Evolutionary conservation across 352 stramenopile species (phyloP).

Genomic region (Pythium periplocum): DNA sequence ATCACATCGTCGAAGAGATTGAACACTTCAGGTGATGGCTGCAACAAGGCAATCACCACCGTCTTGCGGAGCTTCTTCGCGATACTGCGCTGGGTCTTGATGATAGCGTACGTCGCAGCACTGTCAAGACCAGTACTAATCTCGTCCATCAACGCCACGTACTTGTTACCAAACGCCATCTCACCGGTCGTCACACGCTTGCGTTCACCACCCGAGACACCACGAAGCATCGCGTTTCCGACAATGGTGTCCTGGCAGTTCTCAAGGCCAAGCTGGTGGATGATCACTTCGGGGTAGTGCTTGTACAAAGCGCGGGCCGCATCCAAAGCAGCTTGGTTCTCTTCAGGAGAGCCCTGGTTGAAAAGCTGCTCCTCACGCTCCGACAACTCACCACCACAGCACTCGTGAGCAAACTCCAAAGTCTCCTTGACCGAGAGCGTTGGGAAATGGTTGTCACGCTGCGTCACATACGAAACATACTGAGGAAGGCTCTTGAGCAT

Average conservation of each 20-base stretch:
- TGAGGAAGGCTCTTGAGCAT: too few relatives aligned
- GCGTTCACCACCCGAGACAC: too few relatives aligned
- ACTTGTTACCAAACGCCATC: too few relatives aligned
- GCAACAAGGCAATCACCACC: conserved; percentile 52
- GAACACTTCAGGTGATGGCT: conserved; percentile 87
- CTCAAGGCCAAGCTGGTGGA: conserved; percentile 23
- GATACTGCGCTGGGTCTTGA: conserved; percentile 23
- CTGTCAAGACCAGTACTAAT: conserved; percentile 4
- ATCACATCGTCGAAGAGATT: conserved; percentile 89
- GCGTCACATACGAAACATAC: neutral
- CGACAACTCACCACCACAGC: conserved; percentile 10
- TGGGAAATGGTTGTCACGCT: conserved; percentile 32
- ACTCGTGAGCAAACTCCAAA: conserved; percentile 22
- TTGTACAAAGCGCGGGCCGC: conserved; percentile 20
- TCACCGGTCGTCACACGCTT: too few relatives aligned
- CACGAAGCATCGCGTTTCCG: too few relatives aligned
- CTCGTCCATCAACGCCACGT: conserved; percentile 11
- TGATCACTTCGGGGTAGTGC: conserved; percentile 27
- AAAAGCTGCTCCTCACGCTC: conserved; percentile 14
- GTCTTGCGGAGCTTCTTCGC: conserved; percentile 28
- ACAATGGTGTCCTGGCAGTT: neutral
- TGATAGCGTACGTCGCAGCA: conserved; percentile 22
- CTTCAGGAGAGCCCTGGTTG: conserved; percentile 6
- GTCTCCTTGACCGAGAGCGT: too few relatives aligned
- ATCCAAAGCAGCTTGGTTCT: conserved; percentile 17